Conservation (phyloP, 2,329 filamentous ascomycete genomes). For the Septoria linicola region DNA sequence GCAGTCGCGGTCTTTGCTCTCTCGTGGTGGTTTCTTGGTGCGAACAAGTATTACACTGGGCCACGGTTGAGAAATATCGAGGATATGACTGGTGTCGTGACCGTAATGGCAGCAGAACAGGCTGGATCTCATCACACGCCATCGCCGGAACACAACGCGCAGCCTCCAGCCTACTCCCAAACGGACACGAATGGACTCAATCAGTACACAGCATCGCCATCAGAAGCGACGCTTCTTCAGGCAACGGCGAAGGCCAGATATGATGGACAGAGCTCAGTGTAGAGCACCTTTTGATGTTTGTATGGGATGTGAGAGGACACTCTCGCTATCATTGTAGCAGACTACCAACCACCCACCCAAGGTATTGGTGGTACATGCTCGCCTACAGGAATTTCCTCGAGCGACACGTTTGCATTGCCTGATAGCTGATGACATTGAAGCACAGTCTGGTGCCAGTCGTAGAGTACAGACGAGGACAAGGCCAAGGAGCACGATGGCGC, state of each 20-base stretch:
- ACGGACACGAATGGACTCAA: too few species aligned
- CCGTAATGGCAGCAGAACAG: background rate
- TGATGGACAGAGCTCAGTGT: background rate
- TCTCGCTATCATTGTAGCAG: too few species aligned
- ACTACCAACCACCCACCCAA: too few species aligned
- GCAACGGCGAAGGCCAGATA: background rate
- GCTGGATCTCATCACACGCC: background rate
- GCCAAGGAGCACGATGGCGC: too few species aligned
- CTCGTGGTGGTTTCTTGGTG: conserved; percentile 44
- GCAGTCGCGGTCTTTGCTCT: conserved; percentile 52
- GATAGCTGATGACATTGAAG: too few species aligned
- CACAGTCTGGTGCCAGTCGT: too few species aligned
- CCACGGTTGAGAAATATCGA: conserved; percentile 57
- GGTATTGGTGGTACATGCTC: too few species aligned
- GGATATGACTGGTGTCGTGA: conserved; percentile 6
- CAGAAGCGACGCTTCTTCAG: conserved; percentile 1
- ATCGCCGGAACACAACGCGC: background rate
- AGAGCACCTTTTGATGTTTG: background rate
- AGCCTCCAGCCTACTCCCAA: conserved; percentile 1
- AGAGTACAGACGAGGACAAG: too few species aligned
- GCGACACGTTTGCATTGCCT: too few species aligned
- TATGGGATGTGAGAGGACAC: too few species aligned
- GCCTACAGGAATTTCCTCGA: too few species aligned
- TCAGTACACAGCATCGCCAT: background rate
- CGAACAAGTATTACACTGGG: conserved; percentile 56